Evolutionary conservation across 2,329 filamentous ascomycete species (phyloP).

Genomic region (Hymenoscyphus occultus): DNA sequence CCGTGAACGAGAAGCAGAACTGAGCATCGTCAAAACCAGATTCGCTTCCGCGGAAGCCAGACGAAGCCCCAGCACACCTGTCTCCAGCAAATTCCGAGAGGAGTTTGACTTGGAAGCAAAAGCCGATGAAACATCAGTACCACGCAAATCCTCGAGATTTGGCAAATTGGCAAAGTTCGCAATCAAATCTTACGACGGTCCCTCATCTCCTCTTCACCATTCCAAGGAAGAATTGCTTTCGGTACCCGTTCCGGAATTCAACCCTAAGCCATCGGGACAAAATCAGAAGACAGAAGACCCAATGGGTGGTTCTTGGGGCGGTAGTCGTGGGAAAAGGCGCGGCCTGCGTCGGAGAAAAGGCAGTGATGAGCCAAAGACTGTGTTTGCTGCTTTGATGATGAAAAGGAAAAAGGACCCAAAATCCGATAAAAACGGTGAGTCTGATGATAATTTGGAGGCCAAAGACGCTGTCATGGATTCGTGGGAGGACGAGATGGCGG

Average conservation of each 20-base stretch:
- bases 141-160: constrained; percentile 22
- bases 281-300: not conserved
- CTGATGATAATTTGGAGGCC: constrained; percentile 22
- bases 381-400: constrained; percentile 9
- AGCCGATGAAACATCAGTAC: not conserved
- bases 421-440: constrained; percentile 8
- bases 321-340: constrained; percentile 9
- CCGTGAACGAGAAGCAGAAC: constrained; percentile 29
- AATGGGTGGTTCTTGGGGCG: constrained; percentile 6
- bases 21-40: constrained; percentile 25
- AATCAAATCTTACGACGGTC: constrained; percentile 22
- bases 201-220: constrained; percentile 4
- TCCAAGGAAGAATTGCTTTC: constrained; percentile 24
- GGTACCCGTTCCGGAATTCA: constrained; percentile 23
- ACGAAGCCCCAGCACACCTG: constrained; percentile 26
- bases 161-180: constrained; percentile 23
- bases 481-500: constrained; percentile 30
- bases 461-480: constrained; percentile 28
- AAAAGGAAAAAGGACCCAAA: constrained; percentile 22
- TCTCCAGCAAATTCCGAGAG: constrained; percentile 34
- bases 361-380: constrained; percentile 8
- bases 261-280: constrained; percentile 10
- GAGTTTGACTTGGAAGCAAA: constrained; percentile 28
- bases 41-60: constrained; percentile 26
- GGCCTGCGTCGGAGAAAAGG: not conserved